Evolutionary conservation across 179 eudicot species (phyloP).

Genomic region (Silene vulgaris): DNA sequence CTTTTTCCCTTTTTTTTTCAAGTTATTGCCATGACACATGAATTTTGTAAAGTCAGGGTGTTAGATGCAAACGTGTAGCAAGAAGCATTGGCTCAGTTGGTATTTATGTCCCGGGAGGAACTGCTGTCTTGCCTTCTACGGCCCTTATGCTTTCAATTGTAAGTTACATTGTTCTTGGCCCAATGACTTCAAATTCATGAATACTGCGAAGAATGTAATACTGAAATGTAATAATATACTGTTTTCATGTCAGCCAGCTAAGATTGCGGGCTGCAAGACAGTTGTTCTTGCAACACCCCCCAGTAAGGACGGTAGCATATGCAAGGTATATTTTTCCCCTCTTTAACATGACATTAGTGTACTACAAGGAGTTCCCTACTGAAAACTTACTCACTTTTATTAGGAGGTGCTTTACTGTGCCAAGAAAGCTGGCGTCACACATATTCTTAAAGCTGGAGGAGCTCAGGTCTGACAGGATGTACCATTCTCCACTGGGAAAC

Average conservation of each 20-base stretch:
- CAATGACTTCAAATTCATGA: not conserved
- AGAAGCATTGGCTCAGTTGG: conserved; percentile 89
- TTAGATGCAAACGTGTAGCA: conserved; percentile 90
- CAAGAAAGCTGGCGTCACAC: conserved; percentile 97
- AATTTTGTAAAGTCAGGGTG: conserved; percentile 58
- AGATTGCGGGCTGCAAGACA: conserved; percentile 89
- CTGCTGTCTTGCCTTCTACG: conserved; percentile 98
- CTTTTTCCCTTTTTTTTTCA: not conserved
- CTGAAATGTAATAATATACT: conserved; percentile 19
- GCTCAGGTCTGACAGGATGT: conserved; percentile 66
- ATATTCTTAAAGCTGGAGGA: conserved; percentile 98
- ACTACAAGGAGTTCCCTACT: not conserved
- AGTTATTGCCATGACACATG: conserved; percentile 10
- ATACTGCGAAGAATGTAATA: not conserved
- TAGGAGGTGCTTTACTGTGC: conserved; percentile 98
- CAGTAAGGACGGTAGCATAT: conserved; percentile 74
- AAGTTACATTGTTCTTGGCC: conserved; percentile 30
- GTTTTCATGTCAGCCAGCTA: conserved; percentile 68
- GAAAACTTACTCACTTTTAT: not conserved
- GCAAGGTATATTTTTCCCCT: conserved; percentile 55
- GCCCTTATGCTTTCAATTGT: conserved; percentile 97
- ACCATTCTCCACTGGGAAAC: not conserved
- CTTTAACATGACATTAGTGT: not conserved
- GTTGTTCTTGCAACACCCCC: conserved; percentile 98
- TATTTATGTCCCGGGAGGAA: conserved; percentile 98